Evolutionary conservation across 2,329 filamentous ascomycete species (phyloP).

Genomic region (Colletotrichum kahawae): DNA sequence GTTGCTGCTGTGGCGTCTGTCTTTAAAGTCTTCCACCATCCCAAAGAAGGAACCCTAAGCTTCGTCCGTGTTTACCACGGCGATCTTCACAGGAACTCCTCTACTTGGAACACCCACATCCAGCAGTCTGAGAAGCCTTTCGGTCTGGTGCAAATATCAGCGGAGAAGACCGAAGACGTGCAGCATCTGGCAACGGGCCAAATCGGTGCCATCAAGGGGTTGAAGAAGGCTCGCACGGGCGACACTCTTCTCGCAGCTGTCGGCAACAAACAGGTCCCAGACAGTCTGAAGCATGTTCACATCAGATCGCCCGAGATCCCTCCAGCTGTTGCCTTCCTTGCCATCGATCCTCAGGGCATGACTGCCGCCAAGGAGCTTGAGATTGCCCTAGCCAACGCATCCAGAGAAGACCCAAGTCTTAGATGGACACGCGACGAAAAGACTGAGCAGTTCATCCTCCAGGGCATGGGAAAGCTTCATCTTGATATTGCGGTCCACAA

Average conservation of each 20-base stretch:
- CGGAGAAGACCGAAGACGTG: conserved; percentile 84
- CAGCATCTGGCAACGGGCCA: conserved; percentile 82
- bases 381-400: conserved; percentile 75
- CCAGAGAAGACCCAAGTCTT: conserved; percentile 91
- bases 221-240: conserved; percentile 91
- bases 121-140: conserved; percentile 80
- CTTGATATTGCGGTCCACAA: conserved; percentile 91
- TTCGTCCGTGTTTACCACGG: conserved; percentile 94
- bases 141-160: conserved; percentile 87
- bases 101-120: conserved; percentile 88
- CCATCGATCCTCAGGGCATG: conserved; percentile 80
- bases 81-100: conserved; percentile 72
- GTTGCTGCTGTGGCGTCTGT: conserved; percentile 66
- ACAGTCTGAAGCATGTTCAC: conserved; percentile 75
- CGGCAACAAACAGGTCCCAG: conserved; percentile 65
- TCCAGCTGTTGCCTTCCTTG: conserved; percentile 95
- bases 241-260: conserved; percentile 85
- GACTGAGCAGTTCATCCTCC: conserved; percentile 89
- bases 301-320: conserved; percentile 88
- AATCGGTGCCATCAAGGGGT: conserved; percentile 89
- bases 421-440: conserved; percentile 86
- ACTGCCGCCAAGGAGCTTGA: conserved; percentile 82
- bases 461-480: conserved; percentile 96
- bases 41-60: conserved; percentile 83
- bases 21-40: conserved; percentile 94